Percentiles rank a stretch among this genome's conserved stretches.
These are phyloP conservation scores for Verticillium albo-atrum DNA, from an alignment of 2,329 filamentous ascomycete species.

Conservation along the genomic window DNA sequence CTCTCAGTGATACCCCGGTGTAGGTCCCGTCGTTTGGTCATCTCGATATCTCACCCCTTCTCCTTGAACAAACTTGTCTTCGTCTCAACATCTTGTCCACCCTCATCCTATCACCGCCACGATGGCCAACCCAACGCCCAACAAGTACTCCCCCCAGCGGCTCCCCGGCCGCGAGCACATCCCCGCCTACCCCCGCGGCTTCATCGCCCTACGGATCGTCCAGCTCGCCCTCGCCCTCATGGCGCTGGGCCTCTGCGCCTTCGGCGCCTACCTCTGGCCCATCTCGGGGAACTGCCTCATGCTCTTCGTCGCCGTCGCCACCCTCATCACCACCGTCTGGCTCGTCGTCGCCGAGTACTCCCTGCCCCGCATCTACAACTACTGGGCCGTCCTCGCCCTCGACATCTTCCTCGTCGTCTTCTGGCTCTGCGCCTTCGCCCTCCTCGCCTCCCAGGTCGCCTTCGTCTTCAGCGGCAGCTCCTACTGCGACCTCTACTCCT, in stretches of 20 bases:
- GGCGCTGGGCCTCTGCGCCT: conserved; percentile 42
- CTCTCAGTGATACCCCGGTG: neutral
- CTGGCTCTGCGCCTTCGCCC: conserved; percentile 43
- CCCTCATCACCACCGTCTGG: conserved; percentile 42
- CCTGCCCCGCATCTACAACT: conserved; percentile 39
- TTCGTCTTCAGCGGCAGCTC: conserved; percentile 13
- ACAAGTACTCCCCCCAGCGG: conserved; percentile 24
- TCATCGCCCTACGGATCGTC: conserved; percentile 37
- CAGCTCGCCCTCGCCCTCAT: conserved; percentile 41
- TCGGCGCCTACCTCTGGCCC: conserved; percentile 27
- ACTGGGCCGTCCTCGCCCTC: conserved; percentile 46
- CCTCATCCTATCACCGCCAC: neutral
- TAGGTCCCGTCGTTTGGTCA: neutral
- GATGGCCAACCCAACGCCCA: neutral
- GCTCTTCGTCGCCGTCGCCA: conserved; percentile 36
- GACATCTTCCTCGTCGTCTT: conserved; percentile 48
- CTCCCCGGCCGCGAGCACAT: conserved; percentile 38
- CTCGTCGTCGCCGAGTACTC: conserved; percentile 37
- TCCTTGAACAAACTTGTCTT: neutral
- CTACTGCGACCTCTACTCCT: conserved; percentile 19
- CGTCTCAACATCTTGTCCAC: neutral
- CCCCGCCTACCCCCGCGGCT: conserved; percentile 38
- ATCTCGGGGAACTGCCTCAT: conserved; percentile 30
- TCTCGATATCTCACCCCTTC: neutral
- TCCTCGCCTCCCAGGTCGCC: conserved; percentile 32